Evolutionary conservation across 768 basidiomycete genomes (phyloP).

Genomic region (Glaciozyma antarctica): DNA sequence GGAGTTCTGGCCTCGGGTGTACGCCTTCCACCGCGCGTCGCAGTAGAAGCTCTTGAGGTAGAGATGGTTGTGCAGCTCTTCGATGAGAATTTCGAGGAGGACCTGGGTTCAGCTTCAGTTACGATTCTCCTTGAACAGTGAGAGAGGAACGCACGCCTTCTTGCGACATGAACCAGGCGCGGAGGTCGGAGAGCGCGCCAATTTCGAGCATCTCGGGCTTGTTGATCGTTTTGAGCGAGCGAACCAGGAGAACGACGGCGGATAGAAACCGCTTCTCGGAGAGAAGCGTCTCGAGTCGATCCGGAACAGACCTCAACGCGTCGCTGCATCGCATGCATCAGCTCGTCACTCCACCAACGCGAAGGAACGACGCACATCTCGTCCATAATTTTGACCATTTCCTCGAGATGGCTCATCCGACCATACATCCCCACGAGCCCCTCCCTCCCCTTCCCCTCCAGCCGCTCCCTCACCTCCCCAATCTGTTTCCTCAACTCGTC

Average conservation of each 20-base stretch:
- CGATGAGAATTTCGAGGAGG: slow-evolving; percentile 80
- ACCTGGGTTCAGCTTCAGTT: slow-evolving; percentile 47
- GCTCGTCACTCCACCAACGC: not conserved
- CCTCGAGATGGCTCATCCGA: slow-evolving; percentile 79
- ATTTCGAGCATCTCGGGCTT: slow-evolving; percentile 88
- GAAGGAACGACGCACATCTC: slow-evolving; percentile 59
- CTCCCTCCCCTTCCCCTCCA: slow-evolving; percentile 62
- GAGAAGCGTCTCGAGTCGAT: slow-evolving; percentile 82
- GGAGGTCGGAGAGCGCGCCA: slow-evolving; percentile 81
- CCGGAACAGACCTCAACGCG: slow-evolving; percentile 78
- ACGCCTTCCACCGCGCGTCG: slow-evolving; percentile 81
- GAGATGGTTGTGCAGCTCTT: slow-evolving; percentile 93
- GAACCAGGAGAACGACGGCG: slow-evolving; percentile 74
- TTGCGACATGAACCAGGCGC: slow-evolving; percentile 72
- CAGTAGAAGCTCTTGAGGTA: slow-evolving; percentile 96
- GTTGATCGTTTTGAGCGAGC: slow-evolving; percentile 80
- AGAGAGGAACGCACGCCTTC: slow-evolving; percentile 56
- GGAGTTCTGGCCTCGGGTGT: slow-evolving; percentile 63
- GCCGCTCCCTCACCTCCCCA: slow-evolving; percentile 46
- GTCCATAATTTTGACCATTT: slow-evolving; percentile 89
- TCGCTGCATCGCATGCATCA: slow-evolving; percentile 51
- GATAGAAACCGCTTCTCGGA: slow-evolving; percentile 88
- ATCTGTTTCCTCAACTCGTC: slow-evolving; percentile 59
- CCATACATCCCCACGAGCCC: slow-evolving; percentile 86
- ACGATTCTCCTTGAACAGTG: not conserved